Evolutionary conservation across 768 basidiomycete species (phyloP), one percentile per base, ranked within the genome.

Genomic region (Pleurotus citrinopileatus): DNA sequence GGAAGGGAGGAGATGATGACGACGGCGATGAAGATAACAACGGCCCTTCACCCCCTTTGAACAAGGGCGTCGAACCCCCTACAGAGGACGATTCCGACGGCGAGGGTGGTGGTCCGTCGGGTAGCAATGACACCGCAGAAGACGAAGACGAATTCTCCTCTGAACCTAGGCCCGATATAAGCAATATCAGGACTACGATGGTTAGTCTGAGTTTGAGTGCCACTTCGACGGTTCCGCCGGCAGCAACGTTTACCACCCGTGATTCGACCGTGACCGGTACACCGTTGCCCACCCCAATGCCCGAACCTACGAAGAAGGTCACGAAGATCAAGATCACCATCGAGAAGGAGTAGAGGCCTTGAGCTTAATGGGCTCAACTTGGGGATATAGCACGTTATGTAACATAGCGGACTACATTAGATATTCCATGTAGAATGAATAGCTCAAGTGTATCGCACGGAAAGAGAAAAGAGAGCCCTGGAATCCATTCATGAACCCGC

Each of bases 321-420:
- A 40, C 7, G 17, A 51, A 51, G 48, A 51, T 51, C 8, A 51
- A 51, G 20, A 51, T 51, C 8, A 51, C 48, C 8, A 51, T 51
- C 20, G 48, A 51, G 29, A 51, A 51, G 34, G 48, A 51, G 17
- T 17, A 36, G 38, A 40, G 38, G 38, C 38, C 8, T 40, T 40
- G 38, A 40, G 13, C 13, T 6, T 32, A 32, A 6, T 32, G 17
- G 38, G 32, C 32, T 34, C n/a, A 34, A n/a, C n/a, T n/a, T n/a
- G n/a, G n/a, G n/a, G n/a, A n/a, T n/a, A n/a, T n/a, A n/a, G n/a
- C n/a, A n/a, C n/a, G n/a, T n/a, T n/a, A n/a, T n/a, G n/a, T n/a
- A n/a, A n/a, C n/a, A n/a, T n/a, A n/a, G n/a, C n/a, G n/a, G n/a
- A n/a, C n/a, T n/a, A n/a, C n/a, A n/a, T n/a, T n/a, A n/a, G n/a